These are phyloP conservation scores for Clavariopsis aquatica DNA, from an alignment of 495 filamentous ascomycete genomes.

Conservation along the genomic window DNA sequence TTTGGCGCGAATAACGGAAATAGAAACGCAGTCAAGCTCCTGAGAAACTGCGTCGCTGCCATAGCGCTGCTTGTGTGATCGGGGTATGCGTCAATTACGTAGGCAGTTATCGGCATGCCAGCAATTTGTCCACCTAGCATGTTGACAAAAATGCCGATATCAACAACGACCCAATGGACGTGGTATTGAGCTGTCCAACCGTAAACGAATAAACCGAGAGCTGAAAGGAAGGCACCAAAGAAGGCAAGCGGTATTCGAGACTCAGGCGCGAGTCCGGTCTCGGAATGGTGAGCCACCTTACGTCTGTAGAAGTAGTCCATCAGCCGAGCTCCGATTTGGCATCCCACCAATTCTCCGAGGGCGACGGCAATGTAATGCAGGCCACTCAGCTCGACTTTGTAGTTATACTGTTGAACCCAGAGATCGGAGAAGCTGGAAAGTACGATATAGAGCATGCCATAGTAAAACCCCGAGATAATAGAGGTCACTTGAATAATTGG, in stretches of 20 bases:
- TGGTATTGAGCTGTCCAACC: constrained; percentile 46
- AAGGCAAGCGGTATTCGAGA: constrained; percentile 44
- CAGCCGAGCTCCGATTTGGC: constrained; percentile 23
- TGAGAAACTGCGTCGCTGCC: constrained; percentile 40
- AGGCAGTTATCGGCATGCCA: constrained; percentile 42
- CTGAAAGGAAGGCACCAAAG: constrained; percentile 27
- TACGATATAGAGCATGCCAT: constrained; percentile 45
- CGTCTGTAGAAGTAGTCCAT: constrained; percentile 30
- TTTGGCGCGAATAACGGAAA: constrained; percentile 31
- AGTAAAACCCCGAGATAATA: constrained; percentile 42
- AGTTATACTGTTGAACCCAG: constrained; percentile 20
- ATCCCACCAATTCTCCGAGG: constrained; percentile 22
- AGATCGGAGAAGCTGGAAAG: constrained; percentile 43
- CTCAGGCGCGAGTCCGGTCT: constrained; percentile 33
- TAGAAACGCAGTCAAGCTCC: constrained; percentile 28
- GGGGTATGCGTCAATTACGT: constrained; percentile 46
- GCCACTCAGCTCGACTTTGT: constrained; percentile 24
- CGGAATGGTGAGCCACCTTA: not conserved
- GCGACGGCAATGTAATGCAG: constrained; percentile 37
- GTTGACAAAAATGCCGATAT: constrained; percentile 41
- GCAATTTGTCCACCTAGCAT: constrained; percentile 36
- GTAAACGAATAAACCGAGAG: constrained; percentile 45
- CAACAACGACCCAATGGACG: constrained; percentile 46
- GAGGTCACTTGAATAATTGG: constrained; percentile 43
- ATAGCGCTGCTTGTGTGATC: constrained; percentile 42